Evolutionary conservation across 768 basidiomycete genomes (phyloP).

Genomic region (Agrocybe pediades): DNA sequence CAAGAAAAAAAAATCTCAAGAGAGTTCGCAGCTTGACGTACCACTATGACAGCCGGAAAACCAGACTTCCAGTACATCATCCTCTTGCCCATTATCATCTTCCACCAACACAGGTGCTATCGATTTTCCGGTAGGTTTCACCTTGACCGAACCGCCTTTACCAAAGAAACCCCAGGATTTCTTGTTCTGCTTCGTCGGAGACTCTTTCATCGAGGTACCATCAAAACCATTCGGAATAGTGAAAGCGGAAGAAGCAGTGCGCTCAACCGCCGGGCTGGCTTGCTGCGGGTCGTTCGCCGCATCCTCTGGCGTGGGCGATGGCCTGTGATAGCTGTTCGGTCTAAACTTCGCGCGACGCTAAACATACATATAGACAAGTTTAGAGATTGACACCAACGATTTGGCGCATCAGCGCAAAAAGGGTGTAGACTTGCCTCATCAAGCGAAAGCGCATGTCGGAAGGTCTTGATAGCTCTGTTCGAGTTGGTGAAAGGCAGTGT

Average conservation of each 20-base stretch:
- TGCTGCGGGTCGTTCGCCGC: conserved; percentile 29
- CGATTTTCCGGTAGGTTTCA: conserved; percentile 16
- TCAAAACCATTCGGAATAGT: background rate
- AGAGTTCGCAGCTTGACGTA: conserved; percentile 31
- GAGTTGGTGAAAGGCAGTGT: conserved; percentile 68
- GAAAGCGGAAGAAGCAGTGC: background rate
- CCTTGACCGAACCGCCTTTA: background rate
- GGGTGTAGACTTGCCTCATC: conserved; percentile 57
- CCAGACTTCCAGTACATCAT: conserved; percentile 78
- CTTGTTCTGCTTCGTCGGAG: conserved; percentile 13
- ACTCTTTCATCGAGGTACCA: background rate
- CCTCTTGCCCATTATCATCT: conserved; percentile 7
- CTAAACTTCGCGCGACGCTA: conserved; percentile 69
- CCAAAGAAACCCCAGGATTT: conserved; percentile 18
- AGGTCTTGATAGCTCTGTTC: conserved; percentile 65
- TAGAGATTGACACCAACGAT: background rate
- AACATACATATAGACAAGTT: background rate
- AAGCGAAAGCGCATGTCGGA: conserved; percentile 77
- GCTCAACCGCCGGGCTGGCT: conserved; percentile 6
- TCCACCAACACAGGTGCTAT: conserved; percentile 13
- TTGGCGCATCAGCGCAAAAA: background rate
- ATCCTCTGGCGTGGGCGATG: conserved; percentile 26
- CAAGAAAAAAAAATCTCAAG: background rate
- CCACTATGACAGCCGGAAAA: conserved; percentile 75
- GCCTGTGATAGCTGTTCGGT: conserved; percentile 63